Evolutionary conservation across 2,329 filamentous ascomycete species (phyloP), one percentile per base, ranked within the genome.

Genomic region (Neofusicoccum ribis): DNA sequence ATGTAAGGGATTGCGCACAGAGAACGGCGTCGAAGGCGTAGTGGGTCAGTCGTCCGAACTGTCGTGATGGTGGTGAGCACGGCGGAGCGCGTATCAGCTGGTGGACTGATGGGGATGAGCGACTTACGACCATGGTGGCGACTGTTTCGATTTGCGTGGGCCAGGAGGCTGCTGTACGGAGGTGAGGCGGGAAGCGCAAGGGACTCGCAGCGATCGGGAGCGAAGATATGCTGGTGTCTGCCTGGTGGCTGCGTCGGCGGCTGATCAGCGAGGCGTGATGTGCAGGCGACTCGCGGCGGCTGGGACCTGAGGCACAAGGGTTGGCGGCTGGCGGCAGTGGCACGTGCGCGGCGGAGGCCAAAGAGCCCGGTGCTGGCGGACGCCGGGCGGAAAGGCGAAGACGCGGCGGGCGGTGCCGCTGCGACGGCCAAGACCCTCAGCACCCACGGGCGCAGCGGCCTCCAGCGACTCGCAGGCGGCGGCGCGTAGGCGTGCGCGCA

Each of bases 21-120:
- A 98, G 88, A 71, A 98, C 92, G 69, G 94, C 94, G 81, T 98
- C 94, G 79, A 98, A 94, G 75, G 93, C 92, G 83, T 96, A 97
- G 83, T 98, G 94, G 78, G 91, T 91, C 74, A 98, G 82, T 80
- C 91, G 89, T 84, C 93, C 94, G 81, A 98, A 85, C 94, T 97
- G 89, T 81, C 82, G 62, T 47, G 50, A 56, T 84, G 84, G 82
- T 87, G 78, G 85, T 87, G 81, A 90, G 85, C 78, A 69, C 49
- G 66, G 60, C 41, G 51, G 56, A 60, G 61, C 66, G 63, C 65
- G 65, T 50, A 46, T 56, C 44, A 56, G 62, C 62, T 20, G 62
- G 52, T 59, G 62, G 62, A 56, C 20, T 64, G 62, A 64, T 63
- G 66, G 61, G 49, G 61, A 65, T 64, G 68, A 68, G 63, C 50